Evolutionary conservation across 257 asterid genomes (phyloP), one percentile per base, ranked within the genome.

Genomic region (Nicotiana obtusifolia): DNA sequence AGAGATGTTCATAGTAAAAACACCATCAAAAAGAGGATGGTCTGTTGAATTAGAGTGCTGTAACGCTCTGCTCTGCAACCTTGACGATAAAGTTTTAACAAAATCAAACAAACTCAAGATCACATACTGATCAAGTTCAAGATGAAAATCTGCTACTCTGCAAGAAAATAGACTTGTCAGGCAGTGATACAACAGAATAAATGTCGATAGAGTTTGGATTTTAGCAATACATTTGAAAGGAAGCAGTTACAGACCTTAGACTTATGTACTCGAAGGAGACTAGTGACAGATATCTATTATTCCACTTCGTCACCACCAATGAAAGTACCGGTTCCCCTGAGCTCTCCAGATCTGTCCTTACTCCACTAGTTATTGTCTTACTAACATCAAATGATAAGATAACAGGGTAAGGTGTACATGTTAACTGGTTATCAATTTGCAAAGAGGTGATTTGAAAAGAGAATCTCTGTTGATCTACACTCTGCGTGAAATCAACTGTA

Each of bases 351-450:
- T 86, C 90, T 62, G 73, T 86, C 80, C 75, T 59, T 64, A 65
- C 83, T 85, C 90, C 92, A 86, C 87, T 66, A 83, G 80, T 68
- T 59, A 85, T 37, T 47, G 82, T 90, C 87, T 81, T 87, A 82
- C 87, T 91, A 82, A 81, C 87, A 87, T 93, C 90, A 87, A 92
- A 92, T 41, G 97, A 95, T 81, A 95, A 85, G 82, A 95, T 89
- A 68, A 95, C 97, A 68, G 99, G 99, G 89, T 95, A 94, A 80
- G 92, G 93, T 68, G 97, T 90, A 82, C 88, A 83, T 30, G 84
- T 88, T 69, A 92, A 86, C 88, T 95, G 99, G 88, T 95, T 95
- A 89, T 95, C 99, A 49, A 95, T 90, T 88, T 95, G 98, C 87
- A 95, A 88, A 52, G 91, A 91, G 30, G 83, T 89, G 82, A 94